Conservation (phyloP, 306 rosid species). For the Pyrus pyrifolia region DNA sequence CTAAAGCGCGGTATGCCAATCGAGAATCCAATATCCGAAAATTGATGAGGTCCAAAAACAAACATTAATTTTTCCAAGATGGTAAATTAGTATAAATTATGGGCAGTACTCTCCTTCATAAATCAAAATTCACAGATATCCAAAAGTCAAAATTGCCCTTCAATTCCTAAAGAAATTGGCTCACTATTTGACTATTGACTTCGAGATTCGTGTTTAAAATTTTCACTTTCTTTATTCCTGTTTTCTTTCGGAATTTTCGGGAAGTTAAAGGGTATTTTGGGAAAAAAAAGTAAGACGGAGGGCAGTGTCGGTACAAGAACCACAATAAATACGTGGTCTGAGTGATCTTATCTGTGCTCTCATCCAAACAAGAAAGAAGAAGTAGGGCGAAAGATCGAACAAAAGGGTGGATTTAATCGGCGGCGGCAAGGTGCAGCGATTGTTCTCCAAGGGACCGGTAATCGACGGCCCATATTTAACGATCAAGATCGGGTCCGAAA, state of each 20-base stretch:
- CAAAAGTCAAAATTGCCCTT: conserved; percentile 9
- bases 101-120: not conserved
- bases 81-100: too few species aligned
- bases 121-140: not conserved
- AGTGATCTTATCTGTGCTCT: not conserved
- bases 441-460: conserved; percentile 4
- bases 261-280: not conserved
- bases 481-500: conserved; percentile 13
- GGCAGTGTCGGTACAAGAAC: not conserved
- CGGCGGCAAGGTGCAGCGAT: conserved; percentile 6
- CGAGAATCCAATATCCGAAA: too few species aligned
- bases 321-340: conserved; percentile 23
- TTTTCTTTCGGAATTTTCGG: not conserved
- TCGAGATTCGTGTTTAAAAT: not conserved
- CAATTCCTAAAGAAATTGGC: not conserved
- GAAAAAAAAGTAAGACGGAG: not conserved
- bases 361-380: conserved; percentile 21
- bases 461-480: conserved; percentile 8
- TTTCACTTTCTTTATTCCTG: not conserved
- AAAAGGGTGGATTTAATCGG: conserved; percentile 1
- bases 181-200: conserved; percentile 16
- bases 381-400: not conserved
- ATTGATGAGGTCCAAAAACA: too few species aligned
- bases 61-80: too few species aligned
- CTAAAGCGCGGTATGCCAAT: too few species aligned